phyloP scores from a whole-genome alignment of 306 rosid genomes.

The Cyamopsis tetragonoloba region DNA sequence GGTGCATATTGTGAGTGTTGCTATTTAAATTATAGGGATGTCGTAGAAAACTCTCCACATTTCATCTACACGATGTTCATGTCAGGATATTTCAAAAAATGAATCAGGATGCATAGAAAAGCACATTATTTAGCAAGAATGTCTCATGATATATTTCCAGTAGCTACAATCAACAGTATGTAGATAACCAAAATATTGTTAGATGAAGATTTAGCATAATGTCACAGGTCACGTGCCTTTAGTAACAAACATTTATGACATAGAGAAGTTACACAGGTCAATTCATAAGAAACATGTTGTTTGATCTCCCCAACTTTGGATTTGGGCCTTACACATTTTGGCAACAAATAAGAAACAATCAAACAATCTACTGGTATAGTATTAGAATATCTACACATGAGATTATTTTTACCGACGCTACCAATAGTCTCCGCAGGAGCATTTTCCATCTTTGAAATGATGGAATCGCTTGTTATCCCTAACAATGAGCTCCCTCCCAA shows the following conservation, averaged over 20 bases:
- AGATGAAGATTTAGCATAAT: not conserved
- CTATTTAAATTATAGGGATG: not conserved
- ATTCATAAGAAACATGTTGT: not conserved
- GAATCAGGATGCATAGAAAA: too few relatives aligned
- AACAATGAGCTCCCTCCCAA: slow-evolving; percentile 90
- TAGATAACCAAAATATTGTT: not conserved
- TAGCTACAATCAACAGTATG: not conserved
- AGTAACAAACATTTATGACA: not conserved
- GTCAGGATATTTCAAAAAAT: not conserved
- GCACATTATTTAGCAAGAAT: not conserved
- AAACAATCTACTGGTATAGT: slow-evolving; percentile 8
- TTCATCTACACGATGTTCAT: slow-evolving; percentile 5
- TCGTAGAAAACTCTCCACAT: not conserved
- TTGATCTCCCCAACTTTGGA: not conserved
- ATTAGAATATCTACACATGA: slow-evolving; percentile 23
- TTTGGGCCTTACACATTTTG: slow-evolving; percentile 10
- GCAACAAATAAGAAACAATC: slow-evolving; percentile 16
- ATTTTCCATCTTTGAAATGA: slow-evolving; percentile 83
- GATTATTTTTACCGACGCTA: slow-evolving; percentile 24
- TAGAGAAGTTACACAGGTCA: not conserved
- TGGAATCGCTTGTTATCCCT: slow-evolving; percentile 94
- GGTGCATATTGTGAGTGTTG: not conserved
- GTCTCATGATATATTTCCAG: not conserved
- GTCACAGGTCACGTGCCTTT: not conserved
- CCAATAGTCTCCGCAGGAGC: slow-evolving; percentile 97